Conservation (phyloP, 176 grass and related monocot genomes). For the Chloris gayana region DNA sequence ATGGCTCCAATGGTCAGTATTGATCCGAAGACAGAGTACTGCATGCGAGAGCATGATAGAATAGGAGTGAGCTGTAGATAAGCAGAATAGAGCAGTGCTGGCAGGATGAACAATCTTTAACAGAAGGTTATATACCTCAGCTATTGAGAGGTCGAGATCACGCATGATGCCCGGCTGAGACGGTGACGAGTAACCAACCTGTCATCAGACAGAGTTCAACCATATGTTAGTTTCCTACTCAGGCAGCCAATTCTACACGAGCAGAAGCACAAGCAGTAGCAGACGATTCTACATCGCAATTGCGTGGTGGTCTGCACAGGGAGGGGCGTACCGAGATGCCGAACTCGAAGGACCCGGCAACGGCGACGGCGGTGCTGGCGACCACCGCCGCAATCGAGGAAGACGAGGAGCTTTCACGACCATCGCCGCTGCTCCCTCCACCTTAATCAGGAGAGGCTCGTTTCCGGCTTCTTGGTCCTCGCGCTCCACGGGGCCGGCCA, state of each 20-base stretch:
- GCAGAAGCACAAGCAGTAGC: not conserved
- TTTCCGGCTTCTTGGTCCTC: constrained; percentile 18
- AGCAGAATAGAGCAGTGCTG: not conserved
- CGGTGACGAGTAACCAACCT: constrained; percentile 93
- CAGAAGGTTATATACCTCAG: constrained; percentile 56
- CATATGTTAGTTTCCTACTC: too few relatives aligned
- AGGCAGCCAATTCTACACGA: not conserved
- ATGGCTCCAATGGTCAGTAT: constrained; percentile 93
- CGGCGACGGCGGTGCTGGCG: constrained; percentile 55
- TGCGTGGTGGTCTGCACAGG: not conserved
- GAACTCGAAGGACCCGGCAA: constrained; percentile 69
- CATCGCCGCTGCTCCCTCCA: not conserved
- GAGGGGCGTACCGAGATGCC: constrained; percentile 50
- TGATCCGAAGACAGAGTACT: constrained; percentile 89
- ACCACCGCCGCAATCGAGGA: constrained; percentile 53
- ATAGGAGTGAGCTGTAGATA: not conserved
- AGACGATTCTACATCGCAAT: not conserved
- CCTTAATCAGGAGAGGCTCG: constrained; percentile 16
- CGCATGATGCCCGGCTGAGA: constrained; percentile 74
- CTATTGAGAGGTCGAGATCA: constrained; percentile 71
- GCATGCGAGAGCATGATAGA: constrained; percentile 12
- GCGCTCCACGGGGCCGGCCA: constrained; percentile 1
- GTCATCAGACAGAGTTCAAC: not conserved
- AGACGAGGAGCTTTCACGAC: not conserved
- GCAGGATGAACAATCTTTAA: constrained; percentile 11